Conservation (phyloP, 768 basidiomycete species). For the Hebeloma cylindrosporum region DNA sequence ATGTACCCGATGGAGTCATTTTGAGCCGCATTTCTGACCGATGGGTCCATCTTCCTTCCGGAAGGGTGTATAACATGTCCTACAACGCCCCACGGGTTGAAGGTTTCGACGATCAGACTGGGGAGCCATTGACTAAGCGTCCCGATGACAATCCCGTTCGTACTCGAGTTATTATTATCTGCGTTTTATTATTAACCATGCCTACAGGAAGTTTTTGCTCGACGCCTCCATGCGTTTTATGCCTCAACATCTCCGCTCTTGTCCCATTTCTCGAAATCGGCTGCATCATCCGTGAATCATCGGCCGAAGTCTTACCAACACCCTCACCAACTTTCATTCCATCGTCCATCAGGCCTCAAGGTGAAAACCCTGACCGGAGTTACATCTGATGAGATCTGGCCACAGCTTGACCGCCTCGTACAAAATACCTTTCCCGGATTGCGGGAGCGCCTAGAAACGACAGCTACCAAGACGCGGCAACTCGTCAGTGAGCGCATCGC, state of each 20-base stretch:
- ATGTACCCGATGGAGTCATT: conserved; percentile 87
- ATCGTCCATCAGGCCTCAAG: conserved; percentile 45
- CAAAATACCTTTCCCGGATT: conserved; percentile 57
- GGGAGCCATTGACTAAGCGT: conserved; percentile 83
- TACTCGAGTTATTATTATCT: conserved; percentile 15
- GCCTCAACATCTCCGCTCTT: conserved; percentile 80
- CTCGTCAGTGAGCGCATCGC: conserved; percentile 57
- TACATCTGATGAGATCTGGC: conserved; percentile 92
- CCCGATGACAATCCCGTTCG: conserved; percentile 88
- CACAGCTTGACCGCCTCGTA: conserved; percentile 66
- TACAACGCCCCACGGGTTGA: conserved; percentile 82
- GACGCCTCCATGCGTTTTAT: conserved; percentile 76
- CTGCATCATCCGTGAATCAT: conserved; percentile 26
- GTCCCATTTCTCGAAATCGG: conserved; percentile 54
- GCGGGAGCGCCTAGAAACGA: conserved; percentile 46
- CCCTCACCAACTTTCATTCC: conserved; percentile 52
- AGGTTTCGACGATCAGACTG: conserved; percentile 83
- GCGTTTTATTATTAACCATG: background rate
- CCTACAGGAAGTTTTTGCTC: conserved; percentile 71
- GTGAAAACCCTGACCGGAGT: conserved; percentile 64
- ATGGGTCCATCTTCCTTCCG: conserved; percentile 86
- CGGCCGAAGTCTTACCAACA: conserved; percentile 40
- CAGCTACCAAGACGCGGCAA: conserved; percentile 44
- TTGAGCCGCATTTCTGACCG: conserved; percentile 85
- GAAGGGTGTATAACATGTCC: conserved; percentile 85